Percentiles rank a stretch among this genome's conserved stretches.
phyloP scores from a whole-genome alignment of 805 yeast species.

The Pichia manshurica region DNA sequence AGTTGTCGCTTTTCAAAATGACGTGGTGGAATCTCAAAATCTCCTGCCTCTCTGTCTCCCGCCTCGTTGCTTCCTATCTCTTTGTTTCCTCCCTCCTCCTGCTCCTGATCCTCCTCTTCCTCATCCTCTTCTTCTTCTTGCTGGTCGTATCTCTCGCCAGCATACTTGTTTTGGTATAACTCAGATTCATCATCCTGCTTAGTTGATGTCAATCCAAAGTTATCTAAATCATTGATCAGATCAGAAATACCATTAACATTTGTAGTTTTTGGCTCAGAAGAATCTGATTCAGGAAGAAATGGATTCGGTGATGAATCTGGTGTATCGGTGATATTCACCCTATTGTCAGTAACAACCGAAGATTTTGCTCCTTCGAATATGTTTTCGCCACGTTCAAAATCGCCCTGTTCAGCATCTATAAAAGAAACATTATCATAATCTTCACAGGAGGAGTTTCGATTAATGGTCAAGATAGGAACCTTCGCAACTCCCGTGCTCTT shows the following conservation, averaged over 20 bases:
- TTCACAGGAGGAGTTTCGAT: neutral
- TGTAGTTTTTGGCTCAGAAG: neutral
- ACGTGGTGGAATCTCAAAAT: conserved; percentile 4
- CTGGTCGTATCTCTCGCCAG: too few relatives aligned
- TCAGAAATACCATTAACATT: neutral
- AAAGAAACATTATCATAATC: neutral
- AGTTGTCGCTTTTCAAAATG: conserved; percentile 6
- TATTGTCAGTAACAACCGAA: too few relatives aligned
- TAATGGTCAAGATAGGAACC: neutral
- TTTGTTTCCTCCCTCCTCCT: too few relatives aligned
- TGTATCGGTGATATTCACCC: too few relatives aligned
- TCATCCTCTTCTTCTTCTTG: too few relatives aligned
- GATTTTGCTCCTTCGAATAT: too few relatives aligned
- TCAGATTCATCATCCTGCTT: neutral
- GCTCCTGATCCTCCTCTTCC: too few relatives aligned
- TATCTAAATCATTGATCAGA: conserved; percentile 7
- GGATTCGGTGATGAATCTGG: too few relatives aligned
- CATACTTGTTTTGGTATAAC: too few relatives aligned
- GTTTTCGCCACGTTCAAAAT: neutral
- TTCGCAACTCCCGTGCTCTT: neutral
- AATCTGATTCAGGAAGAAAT: too few relatives aligned
- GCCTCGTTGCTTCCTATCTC: too few relatives aligned
- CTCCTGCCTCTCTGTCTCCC: too few relatives aligned
- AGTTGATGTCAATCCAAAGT: neutral
- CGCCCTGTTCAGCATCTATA: neutral